A percentile compares a stretch with the other conserved stretches of the same genome.
phyloP scores from a whole-genome alignment of 2,329 filamentous ascomycete genomes.

The Paramyrothecium roridum region DNA sequence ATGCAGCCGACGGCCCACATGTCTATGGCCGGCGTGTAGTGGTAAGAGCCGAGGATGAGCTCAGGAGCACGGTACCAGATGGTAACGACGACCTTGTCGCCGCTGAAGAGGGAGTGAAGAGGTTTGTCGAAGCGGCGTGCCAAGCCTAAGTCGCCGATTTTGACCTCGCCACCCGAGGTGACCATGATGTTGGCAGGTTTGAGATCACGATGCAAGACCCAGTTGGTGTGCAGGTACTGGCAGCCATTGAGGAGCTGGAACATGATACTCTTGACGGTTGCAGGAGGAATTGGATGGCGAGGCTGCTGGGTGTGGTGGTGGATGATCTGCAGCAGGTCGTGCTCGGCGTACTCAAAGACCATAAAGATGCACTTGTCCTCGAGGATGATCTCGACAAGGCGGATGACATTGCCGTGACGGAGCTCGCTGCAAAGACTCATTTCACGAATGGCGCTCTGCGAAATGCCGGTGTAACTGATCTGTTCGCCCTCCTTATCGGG shows the following conservation, averaged over 20 bases:
- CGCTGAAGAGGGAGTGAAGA: conserved; percentile 83
- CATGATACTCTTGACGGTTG: conserved; percentile 89
- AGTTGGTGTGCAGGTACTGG: conserved; percentile 92
- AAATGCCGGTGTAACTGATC: conserved; percentile 94
- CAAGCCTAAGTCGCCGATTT: conserved; percentile 90
- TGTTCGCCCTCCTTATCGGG: conserved; percentile 97
- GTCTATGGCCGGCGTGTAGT: conserved; percentile 96
- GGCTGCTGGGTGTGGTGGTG: conserved; percentile 93
- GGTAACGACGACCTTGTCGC: conserved; percentile 97
- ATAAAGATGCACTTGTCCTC: conserved; percentile 99
- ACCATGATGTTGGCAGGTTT: conserved; percentile 99
- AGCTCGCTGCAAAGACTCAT: conserved; percentile 97
- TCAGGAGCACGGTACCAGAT: conserved; percentile 99
- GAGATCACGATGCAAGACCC: conserved; percentile 94
- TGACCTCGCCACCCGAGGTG: conserved; percentile 82
- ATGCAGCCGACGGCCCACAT: conserved; percentile 98
- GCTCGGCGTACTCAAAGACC: conserved; percentile 98
- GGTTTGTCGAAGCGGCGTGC: conserved; percentile 94
- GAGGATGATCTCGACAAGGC: conserved; percentile 89
- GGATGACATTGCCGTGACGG: conserved; percentile 83
- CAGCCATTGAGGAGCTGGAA: conserved; percentile 94
- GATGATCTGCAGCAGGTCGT: conserved; percentile 95
- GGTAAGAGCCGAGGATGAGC: conserved; percentile 84
- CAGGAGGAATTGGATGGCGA: conserved; percentile 81
- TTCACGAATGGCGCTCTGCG: conserved; percentile 93